phyloP scores from a whole-genome alignment of 2,329 filamentous ascomycete genomes.

The Aspergillus spinulosporus region DNA sequence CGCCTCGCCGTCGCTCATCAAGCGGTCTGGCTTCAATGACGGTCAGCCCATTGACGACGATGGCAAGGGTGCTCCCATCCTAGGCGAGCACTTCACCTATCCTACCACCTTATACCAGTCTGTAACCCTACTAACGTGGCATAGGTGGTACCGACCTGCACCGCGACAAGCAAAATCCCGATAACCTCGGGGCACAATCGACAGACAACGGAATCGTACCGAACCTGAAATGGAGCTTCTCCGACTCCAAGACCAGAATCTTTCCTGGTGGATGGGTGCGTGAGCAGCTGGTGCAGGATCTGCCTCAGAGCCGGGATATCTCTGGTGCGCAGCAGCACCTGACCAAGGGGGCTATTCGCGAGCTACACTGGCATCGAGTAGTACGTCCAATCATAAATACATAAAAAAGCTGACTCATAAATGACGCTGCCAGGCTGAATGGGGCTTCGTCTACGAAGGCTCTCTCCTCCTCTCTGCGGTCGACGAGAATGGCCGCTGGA shows the following conservation, averaged over 20 bases:
- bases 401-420: no score
- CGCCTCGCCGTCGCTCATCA: constrained; percentile 17
- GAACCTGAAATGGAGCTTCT: constrained; percentile 70
- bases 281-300: constrained; percentile 66
- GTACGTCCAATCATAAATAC: constrained; percentile 41
- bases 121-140: no score
- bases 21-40: constrained; percentile 45
- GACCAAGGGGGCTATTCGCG: constrained; percentile 64
- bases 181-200: constrained; percentile 61
- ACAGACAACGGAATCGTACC: constrained; percentile 65
- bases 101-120: no score
- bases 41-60: constrained; percentile 58
- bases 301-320: constrained; percentile 66
- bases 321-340: constrained; percentile 68
- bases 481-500: constrained; percentile 58
- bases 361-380: constrained; percentile 67
- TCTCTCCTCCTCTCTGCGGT: constrained; percentile 61
- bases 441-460: constrained; percentile 44
- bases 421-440: constrained; percentile 5
- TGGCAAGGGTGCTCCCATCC: constrained; percentile 53
- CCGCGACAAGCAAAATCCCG: constrained; percentile 41
- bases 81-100: constrained; percentile 47
- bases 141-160: constrained; percentile 67
- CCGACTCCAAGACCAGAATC: constrained; percentile 64
- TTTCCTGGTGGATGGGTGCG: constrained; percentile 66